Evolutionary conservation across 1,284 basidiomycete species (phyloP).

Genomic region (Kalmanozyma brasiliensis): DNA sequence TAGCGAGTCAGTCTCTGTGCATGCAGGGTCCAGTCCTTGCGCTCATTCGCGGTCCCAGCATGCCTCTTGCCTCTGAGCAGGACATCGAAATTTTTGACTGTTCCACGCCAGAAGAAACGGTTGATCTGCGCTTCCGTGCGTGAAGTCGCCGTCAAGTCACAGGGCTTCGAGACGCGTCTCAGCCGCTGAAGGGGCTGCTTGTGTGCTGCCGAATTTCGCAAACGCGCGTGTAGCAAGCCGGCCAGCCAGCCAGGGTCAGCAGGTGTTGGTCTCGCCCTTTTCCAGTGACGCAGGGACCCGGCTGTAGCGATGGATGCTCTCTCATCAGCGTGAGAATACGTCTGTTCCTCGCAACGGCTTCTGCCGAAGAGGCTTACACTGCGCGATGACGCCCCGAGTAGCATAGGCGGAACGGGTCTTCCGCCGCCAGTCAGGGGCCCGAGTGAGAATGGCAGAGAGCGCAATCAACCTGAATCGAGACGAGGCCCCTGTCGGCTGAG

Average conservation of each 20-base stretch:
- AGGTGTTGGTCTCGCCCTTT: slow-evolving; percentile 14
- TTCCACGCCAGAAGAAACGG: not conserved
- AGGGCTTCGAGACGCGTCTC: slow-evolving; percentile 25
- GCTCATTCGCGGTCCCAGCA: too few relatives aligned
- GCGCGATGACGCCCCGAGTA: too few relatives aligned
- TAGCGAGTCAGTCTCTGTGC: too few relatives aligned
- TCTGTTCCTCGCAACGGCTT: too few relatives aligned
- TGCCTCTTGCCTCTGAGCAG: too few relatives aligned
- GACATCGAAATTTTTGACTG: too few relatives aligned
- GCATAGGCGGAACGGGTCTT: not conserved
- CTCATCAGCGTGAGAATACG: too few relatives aligned
- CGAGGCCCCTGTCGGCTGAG: slow-evolving; percentile 16
- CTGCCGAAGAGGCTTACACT: too few relatives aligned
- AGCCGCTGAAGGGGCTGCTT: not conserved
- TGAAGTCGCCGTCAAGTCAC: slow-evolving; percentile 10
- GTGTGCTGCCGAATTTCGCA: slow-evolving; percentile 1
- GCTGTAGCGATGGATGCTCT: too few relatives aligned
- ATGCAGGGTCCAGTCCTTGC: too few relatives aligned
- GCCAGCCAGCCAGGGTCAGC: not conserved
- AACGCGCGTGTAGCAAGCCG: slow-evolving; percentile 3
- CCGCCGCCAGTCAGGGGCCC: slow-evolving; percentile 8
- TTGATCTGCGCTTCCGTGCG: slow-evolving; percentile 19
- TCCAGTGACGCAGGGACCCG: not conserved
- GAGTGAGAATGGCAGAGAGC: not conserved
- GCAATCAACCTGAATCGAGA: not conserved